A percentile compares a stretch with the other conserved stretches of the same genome.
Conservation (phyloP, 2,329 filamentous ascomycete genomes). For the Xylariaceae sp. region DNA sequence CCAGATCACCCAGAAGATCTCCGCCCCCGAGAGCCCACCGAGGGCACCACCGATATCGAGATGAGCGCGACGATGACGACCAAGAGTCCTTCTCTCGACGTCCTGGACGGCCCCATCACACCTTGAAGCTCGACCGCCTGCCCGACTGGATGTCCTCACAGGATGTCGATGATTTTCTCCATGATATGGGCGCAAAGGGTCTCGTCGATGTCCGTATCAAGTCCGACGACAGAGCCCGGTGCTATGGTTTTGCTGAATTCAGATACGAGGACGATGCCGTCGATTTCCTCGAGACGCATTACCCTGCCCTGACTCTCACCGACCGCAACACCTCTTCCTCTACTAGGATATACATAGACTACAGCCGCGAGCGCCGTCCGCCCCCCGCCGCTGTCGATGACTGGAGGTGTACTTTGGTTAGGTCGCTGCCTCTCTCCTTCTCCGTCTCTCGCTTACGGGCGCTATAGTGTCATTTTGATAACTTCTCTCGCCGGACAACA, state of each 20-base stretch:
- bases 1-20: slow-evolving; percentile 31
- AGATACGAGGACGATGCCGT: slow-evolving; percentile 36
- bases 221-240: slow-evolving; percentile 29
- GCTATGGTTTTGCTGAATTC: slow-evolving; percentile 40
- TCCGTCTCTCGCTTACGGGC: slow-evolving; percentile 8
- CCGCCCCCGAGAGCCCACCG: slow-evolving; percentile 18
- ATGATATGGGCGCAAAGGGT: slow-evolving; percentile 27
- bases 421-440: neutral
- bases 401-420: slow-evolving; percentile 39
- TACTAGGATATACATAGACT: slow-evolving; percentile 35
- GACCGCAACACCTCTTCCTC: slow-evolving; percentile 28
- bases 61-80: slow-evolving; percentile 16
- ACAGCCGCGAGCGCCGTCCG: slow-evolving; percentile 34
- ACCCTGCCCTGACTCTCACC: slow-evolving; percentile 34
- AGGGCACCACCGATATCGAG: slow-evolving; percentile 21
- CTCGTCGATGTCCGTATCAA: slow-evolving; percentile 32
- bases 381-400: slow-evolving; percentile 32
- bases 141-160: slow-evolving; percentile 28
- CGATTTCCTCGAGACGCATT: slow-evolving; percentile 36
- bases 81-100: slow-evolving; percentile 23
- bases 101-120: slow-evolving; percentile 31
- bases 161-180: slow-evolving; percentile 31
- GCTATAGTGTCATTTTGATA: slow-evolving; percentile 32
- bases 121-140: slow-evolving; percentile 32
- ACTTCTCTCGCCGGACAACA: slow-evolving; percentile 32